These are phyloP conservation scores for Avena sativa DNA, from an alignment of 176 grass and related monocot genomes.

Conservation along the genomic window DNA sequence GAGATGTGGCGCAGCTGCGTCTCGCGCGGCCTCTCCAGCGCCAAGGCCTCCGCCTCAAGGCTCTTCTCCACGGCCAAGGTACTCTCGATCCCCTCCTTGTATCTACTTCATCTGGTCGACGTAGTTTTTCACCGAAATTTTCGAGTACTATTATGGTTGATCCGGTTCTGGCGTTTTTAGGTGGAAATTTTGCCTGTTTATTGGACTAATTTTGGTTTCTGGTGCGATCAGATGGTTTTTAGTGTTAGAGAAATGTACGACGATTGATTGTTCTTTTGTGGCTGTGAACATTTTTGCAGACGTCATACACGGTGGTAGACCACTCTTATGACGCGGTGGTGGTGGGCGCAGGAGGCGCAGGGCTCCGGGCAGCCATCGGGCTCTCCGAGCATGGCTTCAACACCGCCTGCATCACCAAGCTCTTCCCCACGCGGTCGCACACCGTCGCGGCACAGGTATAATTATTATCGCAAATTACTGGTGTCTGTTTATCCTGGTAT, in stretches of 20 bases:
- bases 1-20: conserved; percentile 92
- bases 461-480: background rate
- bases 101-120: background rate
- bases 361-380: conserved; percentile 88
- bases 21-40: conserved; percentile 64
- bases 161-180: background rate
- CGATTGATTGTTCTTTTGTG: conserved; percentile 17
- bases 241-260: background rate
- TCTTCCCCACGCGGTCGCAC: conserved; percentile 96
- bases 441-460: conserved; percentile 91
- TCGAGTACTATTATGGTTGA: background rate
- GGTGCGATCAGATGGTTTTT: background rate
- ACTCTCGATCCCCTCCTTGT: conserved; percentile 43
- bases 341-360: conserved; percentile 90
- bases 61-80: conserved; percentile 65
- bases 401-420: conserved; percentile 97
- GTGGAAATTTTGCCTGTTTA: background rate
- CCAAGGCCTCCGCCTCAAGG: conserved; percentile 50
- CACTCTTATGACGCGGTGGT: conserved; percentile 96
- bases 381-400: conserved; percentile 97
- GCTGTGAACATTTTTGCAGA: conserved; percentile 43
- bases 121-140: background rate
- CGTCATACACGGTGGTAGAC: conserved; percentile 91
- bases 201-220: background rate
- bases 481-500: background rate